Base-by-base conservation (phyloP, 192 early-diverging fungal species). In the Umbelopsis vinacea region DNA sequence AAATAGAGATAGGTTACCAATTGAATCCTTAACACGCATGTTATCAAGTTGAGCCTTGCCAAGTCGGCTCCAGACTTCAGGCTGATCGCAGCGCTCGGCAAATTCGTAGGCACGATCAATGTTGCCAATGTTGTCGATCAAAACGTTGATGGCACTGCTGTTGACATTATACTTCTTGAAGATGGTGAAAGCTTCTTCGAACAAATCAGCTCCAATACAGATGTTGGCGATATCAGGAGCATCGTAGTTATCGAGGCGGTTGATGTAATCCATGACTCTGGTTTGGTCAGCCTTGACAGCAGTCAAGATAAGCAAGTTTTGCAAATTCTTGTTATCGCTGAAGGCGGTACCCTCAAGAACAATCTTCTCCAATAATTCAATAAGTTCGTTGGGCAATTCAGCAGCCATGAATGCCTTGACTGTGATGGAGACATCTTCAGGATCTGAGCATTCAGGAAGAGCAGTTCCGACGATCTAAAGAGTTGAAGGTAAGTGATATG, bases 341-440 rank as follows among this genome's bases (percentile, higher is more conserved):
- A 99, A 99, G 10, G 93, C 86, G 33, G 93, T 89, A 63, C 90
- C 89, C 79, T 98, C 97, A 50, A 99, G 84, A 9, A 99, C 93
- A 74, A 99, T 86, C 86, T 97, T 97, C 82, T 98, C 96, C 66
- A 99, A 83, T 6, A 99, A 84, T 83, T 97, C 96, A 72, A 99
- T 99, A 67, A 99, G 86, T 82, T 99, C 97, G 52, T 95, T 91
- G 10, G 96, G 96, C 19, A 99, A 87, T 68, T 94, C 94, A 40
- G 97, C 96, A 21, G 90, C 91, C 96, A 99, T 98, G 71, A 99
- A 99, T 0, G 97, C 96, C 85, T 97, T 98, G 67, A 99, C 97
- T 21, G 96, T 93, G 63, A 95, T 86, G 17, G 97, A 98, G 0
- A 99, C 97, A 79, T 99, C 95, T 79, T 99, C 97, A 24, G 97